phyloP scores from a whole-genome alignment of 148 eudicot species.

The Nepenthes gracilis region DNA sequence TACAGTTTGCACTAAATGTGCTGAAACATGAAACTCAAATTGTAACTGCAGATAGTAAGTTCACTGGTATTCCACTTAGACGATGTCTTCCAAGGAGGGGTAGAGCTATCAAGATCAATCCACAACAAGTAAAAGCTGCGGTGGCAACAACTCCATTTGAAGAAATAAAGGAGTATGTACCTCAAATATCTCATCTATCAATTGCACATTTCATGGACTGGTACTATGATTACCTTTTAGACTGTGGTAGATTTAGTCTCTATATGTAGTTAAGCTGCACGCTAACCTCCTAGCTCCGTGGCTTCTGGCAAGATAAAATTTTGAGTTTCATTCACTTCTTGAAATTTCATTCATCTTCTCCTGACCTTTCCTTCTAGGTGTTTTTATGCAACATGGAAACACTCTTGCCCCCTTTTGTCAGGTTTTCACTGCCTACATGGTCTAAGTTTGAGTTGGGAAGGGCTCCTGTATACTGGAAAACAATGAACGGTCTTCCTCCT shows the following conservation, averaged over 20 bases:
- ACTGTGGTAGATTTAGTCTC: neutral
- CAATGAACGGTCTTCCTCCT: slow-evolving; percentile 91
- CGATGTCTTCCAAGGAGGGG: slow-evolving; percentile 18
- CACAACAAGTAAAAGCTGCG: slow-evolving; percentile 28
- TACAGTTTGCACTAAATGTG: neutral
- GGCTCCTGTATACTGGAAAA: slow-evolving; percentile 88
- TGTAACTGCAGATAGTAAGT: slow-evolving; percentile 30
- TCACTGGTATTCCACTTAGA: slow-evolving; percentile 26
- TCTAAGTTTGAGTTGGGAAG: slow-evolving; percentile 80
- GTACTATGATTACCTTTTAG: too few relatives aligned
- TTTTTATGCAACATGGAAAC: slow-evolving; percentile 7
- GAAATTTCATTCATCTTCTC: neutral
- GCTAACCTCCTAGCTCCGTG: neutral
- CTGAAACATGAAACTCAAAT: neutral
- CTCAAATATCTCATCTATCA: neutral
- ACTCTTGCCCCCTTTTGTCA: too few relatives aligned
- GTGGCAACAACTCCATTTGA: slow-evolving; percentile 32
- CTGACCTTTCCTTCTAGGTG: neutral
- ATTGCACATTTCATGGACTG: neutral
- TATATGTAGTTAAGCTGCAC: neutral
- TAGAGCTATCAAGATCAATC: slow-evolving; percentile 10
- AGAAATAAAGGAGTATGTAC: slow-evolving; percentile 64
- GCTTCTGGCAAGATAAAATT: neutral
- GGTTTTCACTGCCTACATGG: slow-evolving; percentile 78
- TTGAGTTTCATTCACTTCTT: neutral